phyloP scores from a whole-genome alignment of 805 yeast species.

The Alloascoidea africana region DNA sequence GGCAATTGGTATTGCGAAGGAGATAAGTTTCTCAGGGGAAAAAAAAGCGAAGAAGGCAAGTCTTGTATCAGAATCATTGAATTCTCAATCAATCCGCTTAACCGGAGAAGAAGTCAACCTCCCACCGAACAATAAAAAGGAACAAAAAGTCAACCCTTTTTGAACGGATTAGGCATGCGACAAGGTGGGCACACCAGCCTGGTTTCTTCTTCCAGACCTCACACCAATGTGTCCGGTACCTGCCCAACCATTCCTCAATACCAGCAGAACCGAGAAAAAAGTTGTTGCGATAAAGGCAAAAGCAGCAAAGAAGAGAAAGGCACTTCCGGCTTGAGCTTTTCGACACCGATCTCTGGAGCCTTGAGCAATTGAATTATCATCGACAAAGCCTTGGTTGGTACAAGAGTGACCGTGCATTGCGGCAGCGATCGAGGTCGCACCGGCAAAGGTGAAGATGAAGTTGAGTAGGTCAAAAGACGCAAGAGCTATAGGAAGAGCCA shows the following conservation, averaged over 20 bases:
- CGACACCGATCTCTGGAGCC: slow-evolving; percentile 82
- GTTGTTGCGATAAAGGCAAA: slow-evolving; percentile 56
- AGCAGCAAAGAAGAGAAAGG: slow-evolving; percentile 69
- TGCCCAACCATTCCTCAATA: slow-evolving; percentile 33
- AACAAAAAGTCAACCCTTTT: too few species aligned
- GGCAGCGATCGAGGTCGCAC: slow-evolving; percentile 88
- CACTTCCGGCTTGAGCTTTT: slow-evolving; percentile 76
- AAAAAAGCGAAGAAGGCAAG: too few species aligned
- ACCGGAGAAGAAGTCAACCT: too few species aligned
- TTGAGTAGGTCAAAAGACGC: slow-evolving; percentile 73
- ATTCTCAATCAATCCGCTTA: too few species aligned
- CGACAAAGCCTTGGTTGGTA: slow-evolving; percentile 46
- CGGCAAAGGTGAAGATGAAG: slow-evolving; percentile 85
- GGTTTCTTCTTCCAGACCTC: too few species aligned
- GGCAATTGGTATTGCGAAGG: too few species aligned
- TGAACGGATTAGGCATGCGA: too few species aligned
- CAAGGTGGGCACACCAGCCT: too few species aligned
- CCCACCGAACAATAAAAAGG: too few species aligned
- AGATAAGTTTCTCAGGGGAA: too few species aligned
- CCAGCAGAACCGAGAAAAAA: slow-evolving; percentile 23
- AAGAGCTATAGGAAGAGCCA: slow-evolving; percentile 80
- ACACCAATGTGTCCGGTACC: too few species aligned
- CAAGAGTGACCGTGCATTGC: slow-evolving; percentile 83
- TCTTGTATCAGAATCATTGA: too few species aligned
- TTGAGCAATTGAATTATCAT: slow-evolving; percentile 53